Conservation (phyloP, 768 basidiomycete genomes). For the Tulasnella sp. region DNA sequence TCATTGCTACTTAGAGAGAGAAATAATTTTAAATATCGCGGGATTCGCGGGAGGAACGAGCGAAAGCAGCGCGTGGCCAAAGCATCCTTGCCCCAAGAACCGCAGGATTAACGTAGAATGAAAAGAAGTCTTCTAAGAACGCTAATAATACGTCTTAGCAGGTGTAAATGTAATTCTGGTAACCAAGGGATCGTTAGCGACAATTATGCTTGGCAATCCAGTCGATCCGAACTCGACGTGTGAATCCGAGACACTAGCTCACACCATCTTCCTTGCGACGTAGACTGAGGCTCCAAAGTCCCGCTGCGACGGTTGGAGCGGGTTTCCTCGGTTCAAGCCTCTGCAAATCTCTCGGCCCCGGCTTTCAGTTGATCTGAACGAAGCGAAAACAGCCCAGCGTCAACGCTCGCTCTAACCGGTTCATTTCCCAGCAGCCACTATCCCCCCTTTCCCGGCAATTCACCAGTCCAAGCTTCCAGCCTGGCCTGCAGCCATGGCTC, state of each 20-base stretch:
- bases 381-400: neutral
- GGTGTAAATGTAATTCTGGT: neutral
- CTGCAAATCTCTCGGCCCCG: neutral
- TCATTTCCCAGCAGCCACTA: neutral
- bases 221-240: neutral
- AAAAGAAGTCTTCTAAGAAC: neutral
- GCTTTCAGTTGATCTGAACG: conserved; percentile 5
- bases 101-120: too few relatives aligned
- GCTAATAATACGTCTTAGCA: neutral
- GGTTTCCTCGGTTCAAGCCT: neutral
- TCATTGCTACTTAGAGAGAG: neutral
- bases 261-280: conserved; percentile 1
- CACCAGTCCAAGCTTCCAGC: neutral
- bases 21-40: neutral
- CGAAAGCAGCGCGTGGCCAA: too few relatives aligned
- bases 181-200: neutral
- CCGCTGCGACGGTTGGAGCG: neutral
- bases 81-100: neutral
- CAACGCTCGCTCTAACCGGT: neutral
- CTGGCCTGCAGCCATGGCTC: conserved; percentile 7
- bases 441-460: neutral
- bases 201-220: neutral
- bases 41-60: too few relatives aligned
- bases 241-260: neutral
- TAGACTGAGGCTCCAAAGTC: conserved; percentile 2